Percentiles rank a stretch among this genome's conserved stretches.
Evolutionary conservation across 495 filamentous ascomycete genomes (phyloP).

Genomic region (Aspergillus cavernicola): DNA sequence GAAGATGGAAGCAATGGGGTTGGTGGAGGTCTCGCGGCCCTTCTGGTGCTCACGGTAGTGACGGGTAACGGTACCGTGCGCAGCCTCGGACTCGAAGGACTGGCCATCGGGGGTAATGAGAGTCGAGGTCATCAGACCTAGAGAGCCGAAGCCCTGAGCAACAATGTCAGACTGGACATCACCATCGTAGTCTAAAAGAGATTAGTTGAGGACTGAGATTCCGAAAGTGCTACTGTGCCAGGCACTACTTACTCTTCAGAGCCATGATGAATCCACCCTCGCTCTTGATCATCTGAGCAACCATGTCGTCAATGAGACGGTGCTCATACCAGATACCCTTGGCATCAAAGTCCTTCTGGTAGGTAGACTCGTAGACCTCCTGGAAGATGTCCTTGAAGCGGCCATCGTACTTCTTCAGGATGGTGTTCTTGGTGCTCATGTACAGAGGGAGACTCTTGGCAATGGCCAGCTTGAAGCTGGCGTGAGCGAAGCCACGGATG

Average conservation of each 20-base stretch:
- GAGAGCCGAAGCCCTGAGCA: constrained; percentile 95
- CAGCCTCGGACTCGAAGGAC: constrained; percentile 95
- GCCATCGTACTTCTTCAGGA: constrained; percentile 97
- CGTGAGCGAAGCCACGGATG: constrained; percentile 90
- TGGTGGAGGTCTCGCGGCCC: constrained; percentile 93
- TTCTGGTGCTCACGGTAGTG: constrained; percentile 99
- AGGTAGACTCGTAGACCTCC: constrained; percentile 84
- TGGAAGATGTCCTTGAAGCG: constrained; percentile 99
- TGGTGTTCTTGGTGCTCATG: constrained; percentile 99
- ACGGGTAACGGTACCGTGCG: constrained; percentile 95
- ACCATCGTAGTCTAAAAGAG: constrained; percentile 81
- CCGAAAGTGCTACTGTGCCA: neutral
- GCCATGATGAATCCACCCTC: constrained; percentile 94
- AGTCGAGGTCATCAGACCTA: constrained; percentile 97
- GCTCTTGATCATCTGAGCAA: constrained; percentile 99
- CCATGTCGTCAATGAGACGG: constrained; percentile 98
- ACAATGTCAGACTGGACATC: constrained; percentile 98
- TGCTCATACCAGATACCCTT: constrained; percentile 99
- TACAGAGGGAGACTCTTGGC: constrained; percentile 85
- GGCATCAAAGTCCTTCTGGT: constrained; percentile 83
- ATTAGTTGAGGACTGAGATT: neutral
- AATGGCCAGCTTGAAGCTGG: constrained; percentile 91
- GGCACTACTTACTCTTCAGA: constrained; percentile 73
- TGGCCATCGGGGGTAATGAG: constrained; percentile 93
- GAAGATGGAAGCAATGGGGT: constrained; percentile 98